Evolutionary conservation across 495 filamentous ascomycete genomes (phyloP), one percentile per base, ranked within the genome.

Genomic region (Neurospora sp.): DNA sequence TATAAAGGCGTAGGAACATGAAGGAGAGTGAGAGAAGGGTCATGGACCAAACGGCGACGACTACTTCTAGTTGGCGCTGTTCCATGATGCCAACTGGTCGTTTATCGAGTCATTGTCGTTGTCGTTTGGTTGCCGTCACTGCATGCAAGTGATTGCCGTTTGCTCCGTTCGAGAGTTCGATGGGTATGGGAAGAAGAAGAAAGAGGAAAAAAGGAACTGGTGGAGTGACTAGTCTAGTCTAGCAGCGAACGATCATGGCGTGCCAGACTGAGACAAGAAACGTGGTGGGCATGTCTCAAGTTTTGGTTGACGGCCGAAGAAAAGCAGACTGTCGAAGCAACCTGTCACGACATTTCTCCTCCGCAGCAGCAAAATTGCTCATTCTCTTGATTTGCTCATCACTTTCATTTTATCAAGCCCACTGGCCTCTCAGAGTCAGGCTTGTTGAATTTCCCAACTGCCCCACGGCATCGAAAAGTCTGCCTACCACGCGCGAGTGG

Each of bases 1-100:
- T 83, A 45, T 83, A 83, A 7, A 83, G 74, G 31, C 81, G 75
- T 20, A 83, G 80, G 42, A 70, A 73, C 35, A 80, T 78, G 48
- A 83, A 71, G 16, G 70, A 69, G 5, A 82, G 72, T 45, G 76
- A 79, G 22, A 83, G 69, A 44, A 69, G 75, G 17, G 76, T 79
- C 78, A 83, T 77, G 61, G 75, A 80, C 81, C 81, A 83, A 74
- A 79, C 76, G 75, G 81, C 77, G 40, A 76, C 74, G 10, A 80
- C 78, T 73, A 83, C 65, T 69, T 79, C 69, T 35, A 73, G 37
- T 75, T 80, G 80, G 41, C 65, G 75, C 40, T 81, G 72, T 65
- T 65, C 53, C 53, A 65, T 65, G 53, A 65, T 65, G 53, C 53
- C 53, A 65, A 65, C 53, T 65, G 53, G 22, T 65, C 53, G 27